These are phyloP conservation scores for Cutaneotrichosporon mucoides DNA, from an alignment of 1,284 basidiomycete genomes.

Conservation along the genomic window DNA sequence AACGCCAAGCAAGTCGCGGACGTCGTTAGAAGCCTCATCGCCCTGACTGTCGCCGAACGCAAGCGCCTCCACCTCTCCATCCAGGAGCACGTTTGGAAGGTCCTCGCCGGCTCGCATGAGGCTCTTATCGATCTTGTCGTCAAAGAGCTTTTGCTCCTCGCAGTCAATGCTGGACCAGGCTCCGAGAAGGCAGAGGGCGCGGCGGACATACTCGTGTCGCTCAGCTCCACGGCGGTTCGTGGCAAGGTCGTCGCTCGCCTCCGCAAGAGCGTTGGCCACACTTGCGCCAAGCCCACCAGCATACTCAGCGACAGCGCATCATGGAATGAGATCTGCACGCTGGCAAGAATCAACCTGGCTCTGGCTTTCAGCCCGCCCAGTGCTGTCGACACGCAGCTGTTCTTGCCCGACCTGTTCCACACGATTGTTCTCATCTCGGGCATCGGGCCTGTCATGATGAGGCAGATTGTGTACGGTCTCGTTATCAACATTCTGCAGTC, in stretches of 20 bases:
- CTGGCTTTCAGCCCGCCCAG: slow-evolving; percentile 66
- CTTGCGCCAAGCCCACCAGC: slow-evolving; percentile 60
- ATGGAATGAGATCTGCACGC: slow-evolving; percentile 78
- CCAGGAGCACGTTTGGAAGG: slow-evolving; percentile 70
- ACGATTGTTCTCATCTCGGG: slow-evolving; percentile 69
- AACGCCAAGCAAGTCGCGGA: slow-evolving; percentile 57
- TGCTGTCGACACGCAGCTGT: slow-evolving; percentile 65
- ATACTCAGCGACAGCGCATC: slow-evolving; percentile 66
- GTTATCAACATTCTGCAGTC: slow-evolving; percentile 75
- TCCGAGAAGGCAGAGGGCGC: slow-evolving; percentile 70
- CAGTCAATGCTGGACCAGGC: slow-evolving; percentile 72
- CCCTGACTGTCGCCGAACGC: slow-evolving; percentile 65
- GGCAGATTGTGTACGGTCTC: slow-evolving; percentile 74
- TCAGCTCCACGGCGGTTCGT: slow-evolving; percentile 71
- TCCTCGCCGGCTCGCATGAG: slow-evolving; percentile 65
- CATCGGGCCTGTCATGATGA: slow-evolving; percentile 66
- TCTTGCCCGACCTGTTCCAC: slow-evolving; percentile 75
- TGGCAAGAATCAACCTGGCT: slow-evolving; percentile 67
- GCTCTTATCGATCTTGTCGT: slow-evolving; percentile 65
- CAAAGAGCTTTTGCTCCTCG: slow-evolving; percentile 71
- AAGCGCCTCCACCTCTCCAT: slow-evolving; percentile 63
- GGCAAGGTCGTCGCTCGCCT: slow-evolving; percentile 71
- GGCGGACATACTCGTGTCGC: slow-evolving; percentile 65
- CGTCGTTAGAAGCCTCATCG: slow-evolving; percentile 68
- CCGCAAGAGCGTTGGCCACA: slow-evolving; percentile 72